These are phyloP conservation scores for Naegleria fowleri DNA, from an alignment of 208 protist genomes.

Conservation along the genomic window DNA sequence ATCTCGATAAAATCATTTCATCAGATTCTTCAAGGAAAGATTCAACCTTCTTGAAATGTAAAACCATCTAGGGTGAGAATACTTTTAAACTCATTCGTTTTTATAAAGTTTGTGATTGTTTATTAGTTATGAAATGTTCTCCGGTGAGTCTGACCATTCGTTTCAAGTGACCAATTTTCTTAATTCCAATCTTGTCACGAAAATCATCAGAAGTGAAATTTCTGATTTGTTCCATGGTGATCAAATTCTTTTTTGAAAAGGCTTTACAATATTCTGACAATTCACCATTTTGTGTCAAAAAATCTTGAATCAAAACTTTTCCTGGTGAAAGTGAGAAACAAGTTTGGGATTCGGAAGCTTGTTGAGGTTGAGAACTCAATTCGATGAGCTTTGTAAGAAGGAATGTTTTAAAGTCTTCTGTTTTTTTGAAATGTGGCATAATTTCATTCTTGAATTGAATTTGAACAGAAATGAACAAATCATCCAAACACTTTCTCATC, in stretches of 20 bases:
- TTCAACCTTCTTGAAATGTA: no score
- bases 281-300: neutral
- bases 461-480: neutral
- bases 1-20: no score
- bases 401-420: neutral
- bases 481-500: neutral
- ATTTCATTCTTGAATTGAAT: neutral
- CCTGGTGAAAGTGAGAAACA: no score
- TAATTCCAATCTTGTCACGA: neutral
- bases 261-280: neutral
- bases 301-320: neutral
- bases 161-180: neutral
- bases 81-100: no score
- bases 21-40: no score
- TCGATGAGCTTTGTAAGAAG: neutral
- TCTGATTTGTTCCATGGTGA: neutral
- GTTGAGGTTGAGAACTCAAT: neutral
- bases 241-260: neutral
- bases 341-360: no score
- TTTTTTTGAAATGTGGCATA: neutral
- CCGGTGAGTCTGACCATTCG: neutral
- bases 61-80: no score
- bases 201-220: neutral
- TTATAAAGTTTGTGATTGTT: no score
- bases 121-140: neutral